phyloP scores from a whole-genome alignment of 2,329 filamentous ascomycete species.

The Drechslerella dactyloides region DNA sequence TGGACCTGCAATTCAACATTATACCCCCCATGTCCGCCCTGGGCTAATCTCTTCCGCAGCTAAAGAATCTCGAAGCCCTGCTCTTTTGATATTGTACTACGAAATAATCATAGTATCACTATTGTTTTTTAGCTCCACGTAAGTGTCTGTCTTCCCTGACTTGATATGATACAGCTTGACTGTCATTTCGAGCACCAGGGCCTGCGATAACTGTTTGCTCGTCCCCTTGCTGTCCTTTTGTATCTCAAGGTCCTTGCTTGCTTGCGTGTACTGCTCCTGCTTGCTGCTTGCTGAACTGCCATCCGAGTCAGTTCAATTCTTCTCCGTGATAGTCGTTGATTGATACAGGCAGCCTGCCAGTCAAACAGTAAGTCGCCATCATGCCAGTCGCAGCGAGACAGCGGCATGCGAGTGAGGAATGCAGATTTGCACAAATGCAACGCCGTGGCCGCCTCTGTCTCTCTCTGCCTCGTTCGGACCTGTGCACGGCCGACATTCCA shows the following conservation, averaged over 20 bases:
- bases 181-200: too few relatives aligned
- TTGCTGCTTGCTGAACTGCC: too few relatives aligned
- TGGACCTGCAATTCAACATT: background rate
- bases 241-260: background rate
- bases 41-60: conserved; percentile 40
- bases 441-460: background rate
- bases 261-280: background rate
- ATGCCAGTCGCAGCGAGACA: background rate
- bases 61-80: conserved; percentile 29
- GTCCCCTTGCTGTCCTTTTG: background rate
- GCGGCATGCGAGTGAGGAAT: background rate
- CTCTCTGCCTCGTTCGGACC: background rate
- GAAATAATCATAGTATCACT: background rate
- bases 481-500: background rate
- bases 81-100: too few relatives aligned
- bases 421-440: background rate
- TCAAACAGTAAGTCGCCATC: background rate
- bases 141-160: background rate
- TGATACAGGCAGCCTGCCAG: background rate
- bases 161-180: background rate
- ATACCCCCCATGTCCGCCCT: conserved; percentile 37
- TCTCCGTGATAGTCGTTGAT: too few relatives aligned
- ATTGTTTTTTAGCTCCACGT: background rate
- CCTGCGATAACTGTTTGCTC: too few relatives aligned
- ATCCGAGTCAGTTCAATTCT: too few relatives aligned